A percentile compares a stretch with the other conserved stretches of the same genome.
Evolutionary conservation across 345 rosid species (phyloP).

Genomic region (Salix udensis): DNA sequence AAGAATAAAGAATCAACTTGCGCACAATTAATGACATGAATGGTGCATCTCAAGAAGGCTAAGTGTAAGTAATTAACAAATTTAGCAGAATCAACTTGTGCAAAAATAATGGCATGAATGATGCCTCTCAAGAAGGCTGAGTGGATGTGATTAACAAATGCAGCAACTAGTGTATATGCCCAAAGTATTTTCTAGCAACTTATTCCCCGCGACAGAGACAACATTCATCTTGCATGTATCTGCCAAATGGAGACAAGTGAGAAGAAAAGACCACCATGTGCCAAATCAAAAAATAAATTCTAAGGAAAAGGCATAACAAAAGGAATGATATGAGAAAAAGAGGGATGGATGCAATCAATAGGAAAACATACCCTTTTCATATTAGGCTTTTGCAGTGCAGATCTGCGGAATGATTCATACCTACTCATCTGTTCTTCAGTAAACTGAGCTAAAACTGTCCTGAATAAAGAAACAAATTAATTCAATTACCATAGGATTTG

Average conservation of each 20-base stretch:
- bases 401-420: slow-evolving; percentile 89
- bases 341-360: not conserved
- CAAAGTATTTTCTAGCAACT: not conserved
- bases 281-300: not conserved
- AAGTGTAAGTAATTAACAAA: not conserved
- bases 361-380: slow-evolving; percentile 71
- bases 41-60: not conserved
- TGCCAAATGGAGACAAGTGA: not conserved
- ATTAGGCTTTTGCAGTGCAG: slow-evolving; percentile 87
- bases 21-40: not conserved
- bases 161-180: not conserved
- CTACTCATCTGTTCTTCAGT: slow-evolving; percentile 80
- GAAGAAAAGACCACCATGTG: not conserved
- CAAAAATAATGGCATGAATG: not conserved
- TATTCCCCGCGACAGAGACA: not conserved
- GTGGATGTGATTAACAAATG: not conserved
- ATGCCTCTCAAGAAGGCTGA: not conserved
- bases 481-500: not conserved
- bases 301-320: not conserved
- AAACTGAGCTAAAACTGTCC: slow-evolving; percentile 77
- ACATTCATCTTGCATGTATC: not conserved
- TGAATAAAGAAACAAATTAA: slow-evolving; percentile 16
- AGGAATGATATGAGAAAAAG: not conserved
- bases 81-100: not conserved
- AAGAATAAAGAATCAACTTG: not conserved